Evolutionary conservation across 164 flowering plant genomes (phyloP).

Genomic region (Euptelea pleiosperma): DNA sequence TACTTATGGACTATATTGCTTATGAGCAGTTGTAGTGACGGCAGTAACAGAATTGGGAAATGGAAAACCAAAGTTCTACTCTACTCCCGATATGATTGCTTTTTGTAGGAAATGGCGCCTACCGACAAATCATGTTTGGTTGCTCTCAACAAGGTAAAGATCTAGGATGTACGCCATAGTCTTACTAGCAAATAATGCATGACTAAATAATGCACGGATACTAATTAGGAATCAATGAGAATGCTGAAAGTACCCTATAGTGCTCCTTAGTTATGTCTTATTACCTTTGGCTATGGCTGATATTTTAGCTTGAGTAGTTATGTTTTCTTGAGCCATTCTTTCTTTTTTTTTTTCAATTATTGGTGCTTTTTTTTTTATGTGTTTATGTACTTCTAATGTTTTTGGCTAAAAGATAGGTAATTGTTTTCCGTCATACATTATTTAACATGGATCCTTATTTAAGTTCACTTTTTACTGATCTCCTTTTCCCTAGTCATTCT

Average conservation of each 20-base stretch:
- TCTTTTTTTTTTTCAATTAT: no score
- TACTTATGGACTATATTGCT: conserved; percentile 12
- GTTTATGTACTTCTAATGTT: no score
- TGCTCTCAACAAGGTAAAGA: conserved; percentile 83
- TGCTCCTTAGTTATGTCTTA: no score
- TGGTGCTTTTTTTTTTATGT: no score
- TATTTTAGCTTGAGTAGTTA: no score
- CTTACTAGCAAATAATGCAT: background rate
- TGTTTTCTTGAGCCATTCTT: no score
- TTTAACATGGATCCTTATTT: no score
- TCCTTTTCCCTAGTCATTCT: no score
- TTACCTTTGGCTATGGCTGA: no score
- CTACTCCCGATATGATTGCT: conserved; percentile 88
- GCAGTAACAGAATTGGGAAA: conserved; percentile 90
- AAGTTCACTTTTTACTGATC: no score
- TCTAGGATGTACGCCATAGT: conserved; percentile 5
- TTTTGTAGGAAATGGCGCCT: conserved; percentile 93
- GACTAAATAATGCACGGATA: background rate
- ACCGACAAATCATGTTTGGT: conserved; percentile 94
- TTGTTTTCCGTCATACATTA: no score
- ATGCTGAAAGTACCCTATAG: background rate
- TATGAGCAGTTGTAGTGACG: conserved; percentile 80
- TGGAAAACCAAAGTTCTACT: conserved; percentile 89
- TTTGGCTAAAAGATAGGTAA: no score
- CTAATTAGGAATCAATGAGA: background rate